phyloP scores from a whole-genome alignment of 495 filamentous ascomycete genomes.

The Hyaloscypha variabilis region DNA sequence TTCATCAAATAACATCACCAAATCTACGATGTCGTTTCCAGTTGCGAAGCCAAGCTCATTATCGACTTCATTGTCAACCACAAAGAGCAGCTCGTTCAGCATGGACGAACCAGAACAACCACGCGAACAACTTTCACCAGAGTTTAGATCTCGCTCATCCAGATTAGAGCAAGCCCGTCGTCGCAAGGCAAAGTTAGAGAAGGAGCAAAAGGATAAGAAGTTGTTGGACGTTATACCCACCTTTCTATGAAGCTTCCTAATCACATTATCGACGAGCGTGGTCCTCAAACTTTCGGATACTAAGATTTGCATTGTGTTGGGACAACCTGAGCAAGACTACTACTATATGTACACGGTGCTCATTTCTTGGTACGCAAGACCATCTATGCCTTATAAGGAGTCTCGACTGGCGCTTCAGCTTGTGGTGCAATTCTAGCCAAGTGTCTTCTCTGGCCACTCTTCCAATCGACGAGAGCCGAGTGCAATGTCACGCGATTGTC shows the following conservation, averaged over 20 bases:
- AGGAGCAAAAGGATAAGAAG: slow-evolving; percentile 12
- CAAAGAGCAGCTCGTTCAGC: neutral
- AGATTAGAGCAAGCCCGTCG: slow-evolving; percentile 18
- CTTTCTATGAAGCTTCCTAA: slow-evolving; percentile 22
- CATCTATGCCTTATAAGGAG: slow-evolving; percentile 50
- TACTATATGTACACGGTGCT: neutral
- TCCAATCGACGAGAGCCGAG: slow-evolving; percentile 80
- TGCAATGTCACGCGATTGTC: slow-evolving; percentile 84
- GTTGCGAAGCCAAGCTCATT: neutral
- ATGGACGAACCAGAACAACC: neutral
- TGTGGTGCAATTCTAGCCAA: slow-evolving; percentile 84
- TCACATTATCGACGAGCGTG: neutral
- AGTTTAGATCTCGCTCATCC: neutral
- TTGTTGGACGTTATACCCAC: slow-evolving; percentile 24
- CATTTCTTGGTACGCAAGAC: neutral
- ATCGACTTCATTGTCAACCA: neutral
- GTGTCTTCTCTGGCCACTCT: slow-evolving; percentile 75
- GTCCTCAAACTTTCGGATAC: neutral
- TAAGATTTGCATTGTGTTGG: no score
- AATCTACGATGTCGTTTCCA: neutral
- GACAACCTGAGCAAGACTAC: no score
- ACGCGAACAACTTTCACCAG: neutral
- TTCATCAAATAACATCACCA: neutral
- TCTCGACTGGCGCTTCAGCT: slow-evolving; percentile 76
- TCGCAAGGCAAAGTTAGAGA: slow-evolving; percentile 14